A percentile compares a stretch with the other conserved stretches of the same genome.
These are phyloP conservation scores for Xylaria sp. DNA, from an alignment of 2,329 filamentous ascomycete genomes.

Conservation along the genomic window DNA sequence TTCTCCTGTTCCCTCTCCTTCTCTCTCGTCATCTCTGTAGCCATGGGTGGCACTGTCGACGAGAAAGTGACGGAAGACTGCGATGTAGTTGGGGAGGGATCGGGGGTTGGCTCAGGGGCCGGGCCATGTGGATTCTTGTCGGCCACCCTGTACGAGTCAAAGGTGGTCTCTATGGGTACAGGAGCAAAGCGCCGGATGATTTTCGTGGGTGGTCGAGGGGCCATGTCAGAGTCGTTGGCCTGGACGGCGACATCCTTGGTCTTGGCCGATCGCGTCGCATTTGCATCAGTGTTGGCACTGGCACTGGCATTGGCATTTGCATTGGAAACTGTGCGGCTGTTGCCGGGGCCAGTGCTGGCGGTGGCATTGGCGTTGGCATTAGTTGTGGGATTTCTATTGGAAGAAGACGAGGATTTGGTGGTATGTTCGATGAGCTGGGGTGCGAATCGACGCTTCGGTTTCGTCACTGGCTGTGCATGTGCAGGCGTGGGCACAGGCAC, in stretches of 20 bases:
- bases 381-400: conserved; percentile 34
- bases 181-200: conserved; percentile 69
- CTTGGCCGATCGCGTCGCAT: conserved; percentile 42
- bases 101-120: conserved; percentile 68
- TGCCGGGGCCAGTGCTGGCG: too few relatives aligned
- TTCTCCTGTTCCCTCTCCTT: conserved; percentile 15
- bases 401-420: conserved; percentile 45
- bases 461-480: conserved; percentile 39
- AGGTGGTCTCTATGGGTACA: conserved; percentile 78
- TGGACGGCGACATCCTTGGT: conserved; percentile 49
- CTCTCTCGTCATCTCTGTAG: not conserved
- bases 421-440: conserved; percentile 52
- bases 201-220: conserved; percentile 40
- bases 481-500: conserved; percentile 23
- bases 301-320: not conserved
- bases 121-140: conserved; percentile 57
- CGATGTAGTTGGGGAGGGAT: conserved; percentile 63
- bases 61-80: conserved; percentile 52
- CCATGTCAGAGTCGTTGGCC: conserved; percentile 46
- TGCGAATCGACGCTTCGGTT: conserved; percentile 49
- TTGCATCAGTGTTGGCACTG: conserved; percentile 14
- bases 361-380: not conserved
- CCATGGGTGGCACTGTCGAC: conserved; percentile 25
- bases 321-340: too few relatives aligned
- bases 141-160: conserved; percentile 66